Conservation (phyloP, 2,329 filamentous ascomycete genomes). For the Pseudonectria foliicola region DNA sequence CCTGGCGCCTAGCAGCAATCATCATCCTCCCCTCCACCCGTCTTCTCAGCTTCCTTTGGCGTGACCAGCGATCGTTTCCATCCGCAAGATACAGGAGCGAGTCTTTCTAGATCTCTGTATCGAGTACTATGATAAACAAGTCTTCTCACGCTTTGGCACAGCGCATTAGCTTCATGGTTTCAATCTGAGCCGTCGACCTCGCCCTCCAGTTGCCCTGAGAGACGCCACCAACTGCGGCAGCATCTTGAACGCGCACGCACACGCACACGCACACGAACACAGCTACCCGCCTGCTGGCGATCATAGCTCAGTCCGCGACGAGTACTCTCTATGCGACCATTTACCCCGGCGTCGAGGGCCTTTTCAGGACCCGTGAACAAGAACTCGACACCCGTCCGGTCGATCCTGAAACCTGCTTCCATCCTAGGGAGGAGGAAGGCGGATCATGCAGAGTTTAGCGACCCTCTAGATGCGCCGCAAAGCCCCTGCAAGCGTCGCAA, state of each 20-base stretch:
- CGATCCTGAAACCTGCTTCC: conserved; percentile 44
- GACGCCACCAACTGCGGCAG: conserved; percentile 12
- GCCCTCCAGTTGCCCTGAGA: conserved; percentile 18
- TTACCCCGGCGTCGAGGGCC: conserved; percentile 29
- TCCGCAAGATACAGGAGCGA: too few relatives aligned
- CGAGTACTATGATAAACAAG: conserved; percentile 22
- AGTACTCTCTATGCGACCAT: conserved; percentile 18
- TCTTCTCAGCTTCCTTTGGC: neutral
- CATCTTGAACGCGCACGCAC: too few relatives aligned
- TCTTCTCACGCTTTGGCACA: conserved; percentile 11
- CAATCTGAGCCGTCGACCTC: conserved; percentile 12
- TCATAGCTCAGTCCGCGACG: conserved; percentile 1
- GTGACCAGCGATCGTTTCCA: neutral
- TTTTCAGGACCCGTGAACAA: conserved; percentile 27
- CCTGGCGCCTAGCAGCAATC: conserved; percentile 11
- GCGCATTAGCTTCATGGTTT: conserved; percentile 17
- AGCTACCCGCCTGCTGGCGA: too few relatives aligned
- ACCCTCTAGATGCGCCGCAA: conserved; percentile 30
- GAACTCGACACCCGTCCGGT: conserved; percentile 39
- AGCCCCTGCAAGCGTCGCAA: conserved; percentile 48
- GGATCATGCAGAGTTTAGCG: conserved; percentile 36
- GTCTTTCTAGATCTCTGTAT: too few relatives aligned
- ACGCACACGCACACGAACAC: conserved; percentile 8
- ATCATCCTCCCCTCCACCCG: conserved; percentile 8
- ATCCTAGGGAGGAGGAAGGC: conserved; percentile 38